phyloP scores from a whole-genome alignment of 805 yeast species.

The Diddensiella santjacobensis region DNA sequence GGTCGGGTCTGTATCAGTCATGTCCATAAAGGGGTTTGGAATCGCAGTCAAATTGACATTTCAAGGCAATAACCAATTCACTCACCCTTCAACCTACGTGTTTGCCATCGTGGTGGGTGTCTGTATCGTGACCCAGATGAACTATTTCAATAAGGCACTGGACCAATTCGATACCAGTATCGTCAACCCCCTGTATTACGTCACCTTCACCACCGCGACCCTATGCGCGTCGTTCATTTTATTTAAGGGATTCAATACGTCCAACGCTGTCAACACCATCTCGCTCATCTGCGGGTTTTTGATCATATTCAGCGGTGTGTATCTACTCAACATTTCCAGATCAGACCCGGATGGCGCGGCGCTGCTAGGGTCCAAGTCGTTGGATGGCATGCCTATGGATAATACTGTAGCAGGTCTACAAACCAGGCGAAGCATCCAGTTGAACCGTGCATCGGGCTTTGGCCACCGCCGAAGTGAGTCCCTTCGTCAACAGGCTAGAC shows the following conservation, averaged over 20 bases:
- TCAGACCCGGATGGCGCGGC: constrained; percentile 33
- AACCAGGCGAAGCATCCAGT: constrained; percentile 72
- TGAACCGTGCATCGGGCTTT: constrained; percentile 40
- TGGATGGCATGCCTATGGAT: constrained; percentile 75
- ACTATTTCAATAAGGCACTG: constrained; percentile 86
- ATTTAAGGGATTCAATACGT: constrained; percentile 82
- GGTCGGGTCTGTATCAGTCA: constrained; percentile 86
- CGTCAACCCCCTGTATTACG: constrained; percentile 87
- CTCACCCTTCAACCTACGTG: constrained; percentile 77
- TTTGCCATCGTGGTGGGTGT: constrained; percentile 73
- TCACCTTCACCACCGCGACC: constrained; percentile 86
- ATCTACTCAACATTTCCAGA: constrained; percentile 72
- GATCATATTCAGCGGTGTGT: constrained; percentile 84
- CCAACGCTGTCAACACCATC: constrained; percentile 72
- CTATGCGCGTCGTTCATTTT: constrained; percentile 80
- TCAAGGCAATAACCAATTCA: constrained; percentile 81
- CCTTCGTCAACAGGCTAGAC: constrained; percentile 27
- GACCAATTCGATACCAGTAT: constrained; percentile 92
- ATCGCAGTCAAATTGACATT: constrained; percentile 83
- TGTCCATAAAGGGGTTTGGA: constrained; percentile 91
- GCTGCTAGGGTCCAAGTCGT: constrained; percentile 46
- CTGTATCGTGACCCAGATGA: constrained; percentile 88
- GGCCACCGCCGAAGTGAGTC: constrained; percentile 29
- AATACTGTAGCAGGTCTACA: constrained; percentile 77
- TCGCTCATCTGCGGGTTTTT: constrained; percentile 81